Conservation (phyloP, 2,329 filamentous ascomycete species). For the Fusarium xylarioides region DNA sequence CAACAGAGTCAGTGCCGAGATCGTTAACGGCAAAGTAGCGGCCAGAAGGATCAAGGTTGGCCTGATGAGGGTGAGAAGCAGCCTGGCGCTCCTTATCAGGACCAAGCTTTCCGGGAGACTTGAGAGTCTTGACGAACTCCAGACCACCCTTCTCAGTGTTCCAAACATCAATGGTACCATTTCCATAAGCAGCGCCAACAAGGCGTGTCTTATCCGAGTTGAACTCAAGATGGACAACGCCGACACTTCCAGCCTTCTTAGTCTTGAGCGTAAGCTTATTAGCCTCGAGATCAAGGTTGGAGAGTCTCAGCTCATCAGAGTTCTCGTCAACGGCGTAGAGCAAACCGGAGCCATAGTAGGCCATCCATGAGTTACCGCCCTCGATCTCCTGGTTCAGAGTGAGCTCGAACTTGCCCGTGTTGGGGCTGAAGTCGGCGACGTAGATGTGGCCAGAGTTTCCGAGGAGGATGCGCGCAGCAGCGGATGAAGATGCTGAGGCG, state of each 20-base stretch:
- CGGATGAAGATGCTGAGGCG: slow-evolving; percentile 6
- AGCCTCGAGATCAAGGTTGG: slow-evolving; percentile 48
- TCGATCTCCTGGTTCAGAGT: slow-evolving; percentile 45
- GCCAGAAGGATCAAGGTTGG: slow-evolving; percentile 58
- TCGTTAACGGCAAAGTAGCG: slow-evolving; percentile 60
- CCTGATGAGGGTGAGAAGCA: slow-evolving; percentile 57
- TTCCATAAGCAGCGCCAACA: slow-evolving; percentile 55
- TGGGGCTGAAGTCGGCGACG: slow-evolving; percentile 50
- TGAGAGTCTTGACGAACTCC: slow-evolving; percentile 52
- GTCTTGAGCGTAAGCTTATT: slow-evolving; percentile 45
- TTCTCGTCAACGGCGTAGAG: slow-evolving; percentile 62
- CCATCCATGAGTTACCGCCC: slow-evolving; percentile 58
- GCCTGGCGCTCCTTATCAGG: slow-evolving; percentile 47
- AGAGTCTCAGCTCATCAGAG: slow-evolving; percentile 50
- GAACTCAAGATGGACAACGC: slow-evolving; percentile 60
- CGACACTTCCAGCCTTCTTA: slow-evolving; percentile 49
- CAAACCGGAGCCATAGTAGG: slow-evolving; percentile 49
- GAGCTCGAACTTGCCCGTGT: slow-evolving; percentile 52
- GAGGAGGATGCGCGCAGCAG: slow-evolving; percentile 49
- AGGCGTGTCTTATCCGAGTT: slow-evolving; percentile 55
- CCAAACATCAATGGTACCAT: slow-evolving; percentile 57
- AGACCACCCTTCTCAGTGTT: slow-evolving; percentile 50
- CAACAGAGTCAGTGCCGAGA: slow-evolving; percentile 59
- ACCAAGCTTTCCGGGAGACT: slow-evolving; percentile 47
- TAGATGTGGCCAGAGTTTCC: slow-evolving; percentile 53